These are phyloP conservation scores for Dryas alaskensis DNA, from an alignment of 306 rosid genomes.

Conservation along the genomic window DNA sequence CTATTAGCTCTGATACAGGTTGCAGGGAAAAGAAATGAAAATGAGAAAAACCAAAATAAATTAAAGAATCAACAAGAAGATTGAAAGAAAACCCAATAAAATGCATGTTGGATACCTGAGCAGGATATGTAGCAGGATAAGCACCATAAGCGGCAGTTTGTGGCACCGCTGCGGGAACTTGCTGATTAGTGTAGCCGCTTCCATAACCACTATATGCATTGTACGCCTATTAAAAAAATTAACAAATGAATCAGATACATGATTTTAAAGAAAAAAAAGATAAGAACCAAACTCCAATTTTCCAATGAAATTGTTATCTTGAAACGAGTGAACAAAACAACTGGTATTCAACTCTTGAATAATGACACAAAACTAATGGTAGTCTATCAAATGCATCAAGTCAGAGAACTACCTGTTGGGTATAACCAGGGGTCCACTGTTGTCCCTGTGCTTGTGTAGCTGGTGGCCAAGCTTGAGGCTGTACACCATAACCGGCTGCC, in stretches of 20 bases:
- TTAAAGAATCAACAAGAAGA: not conserved
- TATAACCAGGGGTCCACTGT: conserved; percentile 91
- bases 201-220: conserved; percentile 79
- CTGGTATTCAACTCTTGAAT: not conserved
- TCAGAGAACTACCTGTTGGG: conserved; percentile 62
- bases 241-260: not conserved
- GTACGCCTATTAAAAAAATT: conserved; percentile 55
- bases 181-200: conserved; percentile 57
- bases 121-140: conserved; percentile 84
- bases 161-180: conserved; percentile 55
- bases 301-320: too few species aligned
- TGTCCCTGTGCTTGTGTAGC: conserved; percentile 86
- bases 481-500: conserved; percentile 73
- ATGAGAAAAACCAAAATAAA: not conserved
- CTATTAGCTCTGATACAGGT: not conserved
- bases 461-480: conserved; percentile 97
- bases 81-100: too few species aligned
- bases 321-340: not conserved
- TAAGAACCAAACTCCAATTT: not conserved
- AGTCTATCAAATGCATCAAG: not conserved
- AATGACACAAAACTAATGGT: not conserved
- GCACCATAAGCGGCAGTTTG: conserved; percentile 70
- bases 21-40: not conserved
- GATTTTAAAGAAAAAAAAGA: not conserved
- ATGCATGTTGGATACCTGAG: conserved; percentile 55